Evolutionary conservation across 2,329 filamentous ascomycete genomes (phyloP).

Genomic region (Phoma herbarum): DNA sequence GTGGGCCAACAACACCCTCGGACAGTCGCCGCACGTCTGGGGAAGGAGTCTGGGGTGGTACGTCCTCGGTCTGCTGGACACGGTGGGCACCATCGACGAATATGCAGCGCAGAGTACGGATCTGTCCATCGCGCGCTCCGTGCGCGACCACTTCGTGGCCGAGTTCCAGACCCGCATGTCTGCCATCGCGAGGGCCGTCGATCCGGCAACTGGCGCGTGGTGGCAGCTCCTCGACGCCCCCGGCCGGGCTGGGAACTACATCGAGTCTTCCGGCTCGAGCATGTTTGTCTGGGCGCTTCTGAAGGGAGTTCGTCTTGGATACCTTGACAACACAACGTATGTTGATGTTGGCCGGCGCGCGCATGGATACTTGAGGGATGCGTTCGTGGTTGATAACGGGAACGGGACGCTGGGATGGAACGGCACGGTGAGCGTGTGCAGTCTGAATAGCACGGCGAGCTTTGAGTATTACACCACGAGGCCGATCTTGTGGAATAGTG

Average conservation of each 20-base stretch:
- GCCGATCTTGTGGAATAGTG: constrained; percentile 36
- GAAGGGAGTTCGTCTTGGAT: constrained; percentile 55
- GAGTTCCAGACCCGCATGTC: background rate
- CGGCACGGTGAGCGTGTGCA: constrained; percentile 43
- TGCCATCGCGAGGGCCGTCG: constrained; percentile 28
- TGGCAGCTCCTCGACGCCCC: constrained; percentile 65
- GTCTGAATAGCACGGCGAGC: constrained; percentile 32
- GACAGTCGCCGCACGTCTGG: constrained; percentile 64
- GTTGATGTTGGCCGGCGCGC: constrained; percentile 47
- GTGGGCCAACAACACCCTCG: constrained; percentile 62
- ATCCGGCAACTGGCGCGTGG: constrained; percentile 57
- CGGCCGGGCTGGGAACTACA: constrained; percentile 62
- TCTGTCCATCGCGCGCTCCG: background rate
- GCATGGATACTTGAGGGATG: constrained; percentile 43
- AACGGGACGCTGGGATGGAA: constrained; percentile 43
- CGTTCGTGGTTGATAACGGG: constrained; percentile 30
- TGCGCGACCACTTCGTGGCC: background rate
- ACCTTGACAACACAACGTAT: constrained; percentile 20
- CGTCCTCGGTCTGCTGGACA: constrained; percentile 61
- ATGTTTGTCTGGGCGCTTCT: constrained; percentile 66
- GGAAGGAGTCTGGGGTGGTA: constrained; percentile 65
- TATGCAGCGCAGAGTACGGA: background rate
- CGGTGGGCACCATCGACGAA: constrained; percentile 47
- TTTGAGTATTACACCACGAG: constrained; percentile 32
- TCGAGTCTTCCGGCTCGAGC: constrained; percentile 66